Conservation (phyloP, 768 basidiomycete species). For the Xerocomellus intermedius region DNA sequence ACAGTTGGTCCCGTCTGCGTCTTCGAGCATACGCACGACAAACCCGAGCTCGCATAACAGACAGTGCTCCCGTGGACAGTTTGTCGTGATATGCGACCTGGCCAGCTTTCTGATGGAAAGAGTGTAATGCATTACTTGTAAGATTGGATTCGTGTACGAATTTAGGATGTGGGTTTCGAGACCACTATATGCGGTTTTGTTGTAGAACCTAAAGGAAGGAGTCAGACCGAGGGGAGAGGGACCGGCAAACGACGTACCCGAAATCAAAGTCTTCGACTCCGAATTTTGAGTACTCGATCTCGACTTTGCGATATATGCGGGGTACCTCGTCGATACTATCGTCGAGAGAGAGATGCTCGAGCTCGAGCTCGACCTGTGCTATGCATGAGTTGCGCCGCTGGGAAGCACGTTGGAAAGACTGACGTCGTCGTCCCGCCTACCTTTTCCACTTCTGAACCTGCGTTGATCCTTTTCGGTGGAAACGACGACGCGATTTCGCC, state of each 20-base stretch:
- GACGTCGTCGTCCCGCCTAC: constrained; percentile 45
- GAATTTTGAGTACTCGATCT: constrained; percentile 98
- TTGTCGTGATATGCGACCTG: constrained; percentile 87
- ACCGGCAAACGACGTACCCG: constrained; percentile 49
- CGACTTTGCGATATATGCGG: constrained; percentile 82
- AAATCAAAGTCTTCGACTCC: constrained; percentile 99
- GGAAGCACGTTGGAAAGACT: constrained; percentile 1
- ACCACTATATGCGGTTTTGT: constrained; percentile 86
- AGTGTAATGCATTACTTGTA: constrained; percentile 89
- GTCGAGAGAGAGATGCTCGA: constrained; percentile 52
- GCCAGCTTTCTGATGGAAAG: constrained; percentile 76
- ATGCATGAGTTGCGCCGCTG: constrained; percentile 1
- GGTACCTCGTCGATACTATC: constrained; percentile 64
- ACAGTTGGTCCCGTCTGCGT: constrained; percentile 91
- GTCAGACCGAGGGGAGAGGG: not conserved
- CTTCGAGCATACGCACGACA: constrained; percentile 91
- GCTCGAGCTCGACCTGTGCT: constrained; percentile 50
- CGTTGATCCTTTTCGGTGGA: constrained; percentile 54
- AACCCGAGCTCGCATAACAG: constrained; percentile 95
- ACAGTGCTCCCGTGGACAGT: constrained; percentile 89
- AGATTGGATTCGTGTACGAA: constrained; percentile 90
- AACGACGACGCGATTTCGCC: constrained; percentile 67
- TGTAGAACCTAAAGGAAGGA: constrained; percentile 70
- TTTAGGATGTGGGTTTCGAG: constrained; percentile 96
- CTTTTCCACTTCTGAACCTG: constrained; percentile 86